Conservation (phyloP, 2,329 filamentous ascomycete species). For the Mycosphaerella sp. region DNA sequence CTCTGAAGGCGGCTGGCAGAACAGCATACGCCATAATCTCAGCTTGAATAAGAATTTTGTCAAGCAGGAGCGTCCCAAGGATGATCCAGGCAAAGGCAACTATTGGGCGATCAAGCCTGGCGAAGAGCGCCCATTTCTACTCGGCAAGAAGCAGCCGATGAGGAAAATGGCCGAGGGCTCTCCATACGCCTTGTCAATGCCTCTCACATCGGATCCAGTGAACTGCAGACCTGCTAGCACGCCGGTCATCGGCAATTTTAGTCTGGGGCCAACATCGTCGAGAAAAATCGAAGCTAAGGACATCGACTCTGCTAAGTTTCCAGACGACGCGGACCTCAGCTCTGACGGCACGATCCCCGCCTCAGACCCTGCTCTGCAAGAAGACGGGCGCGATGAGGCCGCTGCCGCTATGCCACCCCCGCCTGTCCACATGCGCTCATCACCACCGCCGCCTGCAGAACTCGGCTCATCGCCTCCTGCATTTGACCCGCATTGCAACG, state of each 20-base stretch:
- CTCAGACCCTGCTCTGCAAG: slow-evolving; percentile 46
- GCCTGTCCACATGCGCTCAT: slow-evolving; percentile 52
- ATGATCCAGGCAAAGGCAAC: slow-evolving; percentile 94
- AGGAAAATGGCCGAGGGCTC: slow-evolving; percentile 52
- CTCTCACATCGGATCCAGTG: slow-evolving; percentile 24
- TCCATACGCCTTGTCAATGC: slow-evolving; percentile 28
- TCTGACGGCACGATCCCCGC: slow-evolving; percentile 49
- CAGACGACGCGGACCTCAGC: slow-evolving; percentile 46
- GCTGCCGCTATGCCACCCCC: slow-evolving; percentile 39
- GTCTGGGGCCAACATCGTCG: slow-evolving; percentile 29
- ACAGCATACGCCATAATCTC: slow-evolving; percentile 97
- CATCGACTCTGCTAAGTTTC: slow-evolving; percentile 47
- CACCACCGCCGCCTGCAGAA: slow-evolving; percentile 57
- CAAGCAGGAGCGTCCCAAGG: slow-evolving; percentile 92
- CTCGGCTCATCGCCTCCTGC: slow-evolving; percentile 94
- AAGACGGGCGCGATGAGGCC: slow-evolving; percentile 39
- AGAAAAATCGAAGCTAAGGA: slow-evolving; percentile 37
- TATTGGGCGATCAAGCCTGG: slow-evolving; percentile 95
- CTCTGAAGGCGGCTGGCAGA: slow-evolving; percentile 90
- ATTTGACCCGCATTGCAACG: slow-evolving; percentile 57
- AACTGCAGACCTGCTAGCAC: slow-evolving; percentile 36
- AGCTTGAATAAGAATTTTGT: slow-evolving; percentile 95
- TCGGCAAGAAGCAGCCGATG: slow-evolving; percentile 62
- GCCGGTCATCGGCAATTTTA: slow-evolving; percentile 35
- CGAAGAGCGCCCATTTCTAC: slow-evolving; percentile 81